Evolutionary conservation across 495 filamentous ascomycete genomes (phyloP).

Genomic region (Chaetomium fimeti): DNA sequence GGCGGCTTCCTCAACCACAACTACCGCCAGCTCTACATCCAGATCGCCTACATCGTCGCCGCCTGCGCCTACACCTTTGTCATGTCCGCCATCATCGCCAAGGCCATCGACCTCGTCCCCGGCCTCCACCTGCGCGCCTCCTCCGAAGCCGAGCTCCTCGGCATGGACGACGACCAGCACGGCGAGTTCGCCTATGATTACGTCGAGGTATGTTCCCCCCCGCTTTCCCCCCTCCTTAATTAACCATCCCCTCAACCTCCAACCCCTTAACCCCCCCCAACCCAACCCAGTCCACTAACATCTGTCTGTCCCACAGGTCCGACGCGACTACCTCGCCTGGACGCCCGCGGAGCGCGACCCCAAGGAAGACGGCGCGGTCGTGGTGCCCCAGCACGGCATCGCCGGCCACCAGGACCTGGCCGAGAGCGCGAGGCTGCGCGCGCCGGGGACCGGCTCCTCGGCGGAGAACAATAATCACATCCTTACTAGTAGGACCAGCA

Average conservation of each 20-base stretch:
- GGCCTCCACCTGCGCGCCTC: conserved; percentile 89
- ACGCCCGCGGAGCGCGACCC: conserved; percentile 78
- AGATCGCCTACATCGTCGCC: conserved; percentile 86
- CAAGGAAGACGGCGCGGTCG: conserved; percentile 62
- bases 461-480: background rate
- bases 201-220: conserved; percentile 60
- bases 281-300: conserved; percentile 2
- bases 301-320: conserved; percentile 50
- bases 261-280: too few species aligned
- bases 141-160: conserved; percentile 94
- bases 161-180: conserved; percentile 98
- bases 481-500: too few species aligned
- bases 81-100: conserved; percentile 80
- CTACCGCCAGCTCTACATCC: conserved; percentile 86
- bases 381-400: conserved; percentile 78
- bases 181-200: conserved; percentile 99
- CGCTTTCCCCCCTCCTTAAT: background rate
- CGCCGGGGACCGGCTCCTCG: background rate
- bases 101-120: conserved; percentile 79
- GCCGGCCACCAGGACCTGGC: conserved; percentile 56
- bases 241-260: too few species aligned
- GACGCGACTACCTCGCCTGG: conserved; percentile 96
- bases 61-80: conserved; percentile 74
- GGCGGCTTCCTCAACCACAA: conserved; percentile 89
- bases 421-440: conserved; percentile 23